These are phyloP conservation scores for Sphaerostilbella broomeana DNA, from an alignment of 2,329 filamentous ascomycete species.

Conservation along the genomic window DNA sequence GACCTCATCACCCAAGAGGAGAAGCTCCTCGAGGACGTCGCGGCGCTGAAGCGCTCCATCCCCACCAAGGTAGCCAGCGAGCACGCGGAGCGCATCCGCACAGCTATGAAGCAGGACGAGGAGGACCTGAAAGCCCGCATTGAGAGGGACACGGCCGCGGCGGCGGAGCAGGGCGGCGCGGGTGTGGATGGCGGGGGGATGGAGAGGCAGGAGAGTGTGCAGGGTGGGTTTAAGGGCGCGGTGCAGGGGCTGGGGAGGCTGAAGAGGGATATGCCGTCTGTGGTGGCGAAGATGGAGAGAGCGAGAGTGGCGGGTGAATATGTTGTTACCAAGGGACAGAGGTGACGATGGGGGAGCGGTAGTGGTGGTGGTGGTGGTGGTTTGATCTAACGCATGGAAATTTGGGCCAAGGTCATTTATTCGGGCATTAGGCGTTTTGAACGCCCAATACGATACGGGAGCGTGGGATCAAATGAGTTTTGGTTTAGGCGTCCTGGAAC, in stretches of 20 bases:
- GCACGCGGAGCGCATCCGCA: slow-evolving; percentile 35
- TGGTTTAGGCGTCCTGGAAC: neutral
- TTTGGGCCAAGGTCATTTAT: no score
- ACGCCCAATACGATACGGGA: neutral
- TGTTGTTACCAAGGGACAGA: slow-evolving; percentile 32
- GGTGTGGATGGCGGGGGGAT: slow-evolving; percentile 29
- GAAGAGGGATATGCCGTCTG: slow-evolving; percentile 54
- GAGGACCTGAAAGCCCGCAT: slow-evolving; percentile 31
- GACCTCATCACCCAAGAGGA: slow-evolving; percentile 57
- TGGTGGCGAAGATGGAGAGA: slow-evolving; percentile 59
- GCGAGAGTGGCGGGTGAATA: slow-evolving; percentile 54
- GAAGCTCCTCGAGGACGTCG: slow-evolving; percentile 57
- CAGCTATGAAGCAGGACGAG: slow-evolving; percentile 41
- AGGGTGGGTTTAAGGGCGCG: slow-evolving; percentile 39
- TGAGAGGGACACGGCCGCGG: slow-evolving; percentile 17
- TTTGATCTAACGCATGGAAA: no score
- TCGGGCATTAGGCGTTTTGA: neutral
- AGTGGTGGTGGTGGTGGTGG: no score
- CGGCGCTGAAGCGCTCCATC: slow-evolving; percentile 49
- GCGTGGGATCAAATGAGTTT: no score
- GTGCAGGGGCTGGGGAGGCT: slow-evolving; percentile 46
- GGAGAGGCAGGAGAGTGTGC: slow-evolving; percentile 39
- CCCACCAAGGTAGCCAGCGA: slow-evolving; percentile 38
- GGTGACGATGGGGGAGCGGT: neutral
- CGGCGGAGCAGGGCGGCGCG: slow-evolving; percentile 16